These are phyloP conservation scores for Colletotrichum salicis DNA, from an alignment of 2,329 filamentous ascomycete genomes.

Conservation along the genomic window DNA sequence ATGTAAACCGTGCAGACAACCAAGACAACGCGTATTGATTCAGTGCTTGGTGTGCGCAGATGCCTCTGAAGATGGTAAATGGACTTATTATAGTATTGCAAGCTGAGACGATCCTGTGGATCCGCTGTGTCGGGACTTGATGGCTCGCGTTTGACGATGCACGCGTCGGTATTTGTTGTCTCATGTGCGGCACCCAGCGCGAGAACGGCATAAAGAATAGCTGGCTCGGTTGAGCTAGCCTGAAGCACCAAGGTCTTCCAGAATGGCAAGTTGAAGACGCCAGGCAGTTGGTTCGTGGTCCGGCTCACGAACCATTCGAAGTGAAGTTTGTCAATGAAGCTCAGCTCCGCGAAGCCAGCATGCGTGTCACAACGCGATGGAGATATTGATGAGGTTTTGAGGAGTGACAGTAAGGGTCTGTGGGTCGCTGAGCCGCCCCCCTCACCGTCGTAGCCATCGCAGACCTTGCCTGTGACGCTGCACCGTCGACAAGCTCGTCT, in stretches of 20 bases:
- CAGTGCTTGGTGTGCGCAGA: conserved; percentile 40
- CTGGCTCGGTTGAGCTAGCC: conserved; percentile 47
- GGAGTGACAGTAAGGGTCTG: not conserved
- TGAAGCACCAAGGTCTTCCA: conserved; percentile 52
- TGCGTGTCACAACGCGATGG: not conserved
- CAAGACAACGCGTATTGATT: conserved; percentile 49
- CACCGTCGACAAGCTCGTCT: conserved; percentile 38
- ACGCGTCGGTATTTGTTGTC: conserved; percentile 28
- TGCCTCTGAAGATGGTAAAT: conserved; percentile 50
- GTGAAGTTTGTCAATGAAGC: conserved; percentile 37
- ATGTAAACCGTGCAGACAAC: conserved; percentile 51
- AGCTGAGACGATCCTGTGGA: conserved; percentile 38
- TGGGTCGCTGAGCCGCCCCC: not conserved
- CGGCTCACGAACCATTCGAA: conserved; percentile 57
- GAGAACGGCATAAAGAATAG: conserved; percentile 52
- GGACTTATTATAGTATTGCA: conserved; percentile 51
- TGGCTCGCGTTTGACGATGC: conserved; percentile 44
- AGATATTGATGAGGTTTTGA: not conserved
- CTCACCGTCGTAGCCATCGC: conserved; percentile 40
- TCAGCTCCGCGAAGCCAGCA: not conserved
- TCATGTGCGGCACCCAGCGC: not conserved
- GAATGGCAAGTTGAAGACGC: conserved; percentile 49
- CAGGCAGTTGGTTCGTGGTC: conserved; percentile 49
- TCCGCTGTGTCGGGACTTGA: not conserved
- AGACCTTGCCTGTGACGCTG: conserved; percentile 37